These are phyloP conservation scores for Aureobasidium sp. DNA, from an alignment of 2,329 filamentous ascomycete species.

Conservation along the genomic window DNA sequence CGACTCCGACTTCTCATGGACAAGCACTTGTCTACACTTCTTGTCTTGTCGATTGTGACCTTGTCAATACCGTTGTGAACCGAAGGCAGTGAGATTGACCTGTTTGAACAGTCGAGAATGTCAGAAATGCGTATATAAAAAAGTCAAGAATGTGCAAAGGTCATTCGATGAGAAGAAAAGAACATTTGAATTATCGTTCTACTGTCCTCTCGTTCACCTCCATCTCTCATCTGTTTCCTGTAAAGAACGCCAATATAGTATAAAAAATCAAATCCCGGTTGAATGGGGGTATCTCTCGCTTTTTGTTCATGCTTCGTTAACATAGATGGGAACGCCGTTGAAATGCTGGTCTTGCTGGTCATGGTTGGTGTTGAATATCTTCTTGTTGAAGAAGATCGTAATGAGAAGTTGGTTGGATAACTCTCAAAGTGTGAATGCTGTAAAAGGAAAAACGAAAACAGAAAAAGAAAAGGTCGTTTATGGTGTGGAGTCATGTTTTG, in stretches of 20 bases:
- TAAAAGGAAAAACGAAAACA: background rate
- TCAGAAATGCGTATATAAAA: background rate
- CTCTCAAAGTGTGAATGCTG: background rate
- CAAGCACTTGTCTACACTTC: background rate
- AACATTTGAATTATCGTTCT: background rate
- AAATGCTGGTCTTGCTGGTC: constrained; percentile 2
- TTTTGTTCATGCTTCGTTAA: constrained; percentile 14
- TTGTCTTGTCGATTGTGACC: background rate
- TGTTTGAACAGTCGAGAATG: background rate
- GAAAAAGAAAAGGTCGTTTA: background rate
- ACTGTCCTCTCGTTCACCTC: background rate
- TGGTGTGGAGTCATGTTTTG: background rate
- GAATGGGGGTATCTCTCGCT: constrained; percentile 27
- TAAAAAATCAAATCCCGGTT: constrained; percentile 21
- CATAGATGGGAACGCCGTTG: constrained; percentile 6
- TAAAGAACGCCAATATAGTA: constrained; percentile 1
- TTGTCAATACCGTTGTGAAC: background rate
- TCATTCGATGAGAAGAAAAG: background rate
- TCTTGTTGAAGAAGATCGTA: constrained; percentile 16
- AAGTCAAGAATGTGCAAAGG: background rate
- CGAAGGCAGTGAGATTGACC: background rate
- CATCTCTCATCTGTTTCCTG: background rate
- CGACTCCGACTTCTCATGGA: background rate
- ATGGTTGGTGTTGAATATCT: constrained; percentile 10
- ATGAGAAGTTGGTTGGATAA: background rate